A percentile compares a stretch with the other conserved stretches of the same genome.
Evolutionary conservation across 352 stramenopile species (phyloP).

Genomic region (Globisporangium spinosum): DNA sequence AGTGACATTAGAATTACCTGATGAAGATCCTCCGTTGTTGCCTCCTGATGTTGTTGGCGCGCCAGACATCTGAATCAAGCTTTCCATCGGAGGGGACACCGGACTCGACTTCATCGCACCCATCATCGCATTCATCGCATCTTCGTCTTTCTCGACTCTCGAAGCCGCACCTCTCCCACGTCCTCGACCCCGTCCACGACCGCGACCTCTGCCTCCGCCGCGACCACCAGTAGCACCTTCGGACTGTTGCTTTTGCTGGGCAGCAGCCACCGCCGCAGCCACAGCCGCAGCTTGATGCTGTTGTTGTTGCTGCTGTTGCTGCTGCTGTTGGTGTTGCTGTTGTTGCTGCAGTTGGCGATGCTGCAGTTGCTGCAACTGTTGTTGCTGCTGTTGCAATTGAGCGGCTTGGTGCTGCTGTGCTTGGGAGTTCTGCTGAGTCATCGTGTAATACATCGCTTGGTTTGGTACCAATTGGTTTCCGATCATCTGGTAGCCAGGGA

Average conservation of each 20-base stretch:
- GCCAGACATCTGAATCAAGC: conserved; percentile 30
- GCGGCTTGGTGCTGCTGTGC: conserved; percentile 32
- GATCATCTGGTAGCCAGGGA: conserved; percentile 62
- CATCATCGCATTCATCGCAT: conserved; percentile 17
- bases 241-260: conserved; percentile 17
- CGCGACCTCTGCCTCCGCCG: conserved; percentile 10
- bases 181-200: conserved; percentile 17
- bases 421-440: conserved; percentile 36
- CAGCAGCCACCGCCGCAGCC: conserved; percentile 8
- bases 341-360: conserved; percentile 30
- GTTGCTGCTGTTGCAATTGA: conserved; percentile 27
- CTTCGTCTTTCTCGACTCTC: conserved; percentile 27
- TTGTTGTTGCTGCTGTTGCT: conserved; percentile 20
- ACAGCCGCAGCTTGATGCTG: conserved; percentile 21
- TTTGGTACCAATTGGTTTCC: conserved; percentile 58
- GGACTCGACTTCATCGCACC: conserved; percentile 26
- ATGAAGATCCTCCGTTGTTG: conserved; percentile 10
- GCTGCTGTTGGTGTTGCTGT: conserved; percentile 19
- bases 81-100: conserved; percentile 32
- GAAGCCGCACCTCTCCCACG: conserved; percentile 12
- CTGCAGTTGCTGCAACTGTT: conserved; percentile 24
- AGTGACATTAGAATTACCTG: conserved; percentile 17
- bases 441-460: conserved; percentile 57
- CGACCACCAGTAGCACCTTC: conserved; percentile 7
- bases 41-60: conserved; percentile 6